A percentile compares a stretch with the other conserved stretches of the same genome.
phyloP scores from a whole-genome alignment of 768 basidiomycete species.

The Suillus lakei region DNA sequence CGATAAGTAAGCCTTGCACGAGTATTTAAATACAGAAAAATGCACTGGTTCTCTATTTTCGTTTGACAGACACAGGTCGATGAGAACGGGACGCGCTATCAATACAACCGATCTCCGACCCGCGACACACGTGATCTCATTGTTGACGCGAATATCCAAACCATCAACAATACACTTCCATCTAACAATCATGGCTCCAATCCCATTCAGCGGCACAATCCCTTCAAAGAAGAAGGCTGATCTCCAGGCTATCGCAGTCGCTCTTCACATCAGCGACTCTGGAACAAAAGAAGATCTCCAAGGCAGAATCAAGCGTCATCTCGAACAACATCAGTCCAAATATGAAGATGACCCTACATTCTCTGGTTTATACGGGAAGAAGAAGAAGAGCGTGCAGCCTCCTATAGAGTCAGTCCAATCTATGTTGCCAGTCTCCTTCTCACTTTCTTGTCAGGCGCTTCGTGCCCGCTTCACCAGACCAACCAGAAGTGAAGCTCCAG shows the following conservation, averaged over 20 bases:
- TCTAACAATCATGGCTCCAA: conserved; percentile 43
- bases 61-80: conserved; percentile 3
- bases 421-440: background rate
- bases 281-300: conserved; percentile 71
- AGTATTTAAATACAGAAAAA: too few species aligned
- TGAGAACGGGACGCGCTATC: too few species aligned
- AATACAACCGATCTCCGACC: background rate
- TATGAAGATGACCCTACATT: conserved; percentile 65
- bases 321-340: conserved; percentile 55
- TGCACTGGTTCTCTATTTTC: background rate
- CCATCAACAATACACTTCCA: conserved; percentile 13
- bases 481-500: conserved; percentile 11
- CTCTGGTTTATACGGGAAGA: conserved; percentile 52
- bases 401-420: conserved; percentile 16
- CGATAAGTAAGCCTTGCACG: too few species aligned
- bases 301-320: conserved; percentile 63
- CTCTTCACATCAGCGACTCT: conserved; percentile 53
- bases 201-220: conserved; percentile 55
- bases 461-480: conserved; percentile 21
- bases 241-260: conserved; percentile 61
- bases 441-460: conserved; percentile 17
- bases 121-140: background rate
- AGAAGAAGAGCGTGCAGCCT: conserved; percentile 39
- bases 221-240: conserved; percentile 73
- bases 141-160: conserved; percentile 19